Evolutionary conservation across 768 basidiomycete species (phyloP).

Genomic region (Suillus americanus): DNA sequence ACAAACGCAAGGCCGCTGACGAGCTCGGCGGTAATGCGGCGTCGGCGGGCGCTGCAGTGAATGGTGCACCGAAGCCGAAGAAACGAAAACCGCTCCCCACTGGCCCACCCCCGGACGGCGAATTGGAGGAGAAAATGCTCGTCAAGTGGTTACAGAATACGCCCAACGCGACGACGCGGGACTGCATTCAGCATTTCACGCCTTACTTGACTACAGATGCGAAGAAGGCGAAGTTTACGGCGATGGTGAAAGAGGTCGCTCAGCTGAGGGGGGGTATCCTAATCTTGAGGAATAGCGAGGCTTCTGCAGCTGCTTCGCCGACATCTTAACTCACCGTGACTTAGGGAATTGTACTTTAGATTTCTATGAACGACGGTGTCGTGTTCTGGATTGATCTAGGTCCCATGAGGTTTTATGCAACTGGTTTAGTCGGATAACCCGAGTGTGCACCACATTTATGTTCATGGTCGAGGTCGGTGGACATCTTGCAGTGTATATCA

Average conservation of each 20-base stretch:
- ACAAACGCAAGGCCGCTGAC: constrained; percentile 63
- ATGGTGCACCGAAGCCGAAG: constrained; percentile 46
- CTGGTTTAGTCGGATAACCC: neutral
- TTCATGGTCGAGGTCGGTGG: neutral
- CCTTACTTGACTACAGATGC: constrained; percentile 67
- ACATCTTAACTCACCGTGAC: constrained; percentile 9
- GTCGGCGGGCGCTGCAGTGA: constrained; percentile 10
- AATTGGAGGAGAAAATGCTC: constrained; percentile 64
- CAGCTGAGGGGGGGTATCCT: constrained; percentile 66
- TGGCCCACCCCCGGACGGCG: constrained; percentile 46
- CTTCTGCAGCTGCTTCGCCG: constrained; percentile 24
- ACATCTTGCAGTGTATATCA: neutral
- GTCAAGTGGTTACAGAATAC: constrained; percentile 75
- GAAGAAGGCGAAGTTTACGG: constrained; percentile 76
- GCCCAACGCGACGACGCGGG: constrained; percentile 69
- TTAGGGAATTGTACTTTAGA: constrained; percentile 3
- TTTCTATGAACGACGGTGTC: neutral
- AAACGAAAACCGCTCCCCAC: constrained; percentile 48
- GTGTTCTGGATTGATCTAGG: neutral
- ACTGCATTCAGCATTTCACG: constrained; percentile 80
- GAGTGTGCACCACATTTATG: neutral
- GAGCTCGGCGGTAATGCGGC: constrained; percentile 22
- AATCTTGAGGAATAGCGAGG: constrained; percentile 47
- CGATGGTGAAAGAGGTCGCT: constrained; percentile 78
- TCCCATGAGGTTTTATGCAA: neutral